A percentile compares a stretch with the other conserved stretches of the same genome.
Conservation (phyloP, 805 yeast genomes). For the Candida coquimbonensis region DNA sequence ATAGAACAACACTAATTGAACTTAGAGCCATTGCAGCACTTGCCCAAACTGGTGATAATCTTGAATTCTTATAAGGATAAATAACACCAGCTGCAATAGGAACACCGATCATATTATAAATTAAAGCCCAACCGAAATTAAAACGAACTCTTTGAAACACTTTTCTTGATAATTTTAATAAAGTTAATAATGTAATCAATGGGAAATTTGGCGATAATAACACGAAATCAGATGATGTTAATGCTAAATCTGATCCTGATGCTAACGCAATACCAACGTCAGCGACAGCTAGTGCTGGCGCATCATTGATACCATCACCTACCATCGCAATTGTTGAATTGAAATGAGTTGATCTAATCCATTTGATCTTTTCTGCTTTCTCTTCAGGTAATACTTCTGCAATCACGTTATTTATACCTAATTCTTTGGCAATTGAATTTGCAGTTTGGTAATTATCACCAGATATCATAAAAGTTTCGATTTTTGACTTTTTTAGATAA, state of each 20-base stretch:
- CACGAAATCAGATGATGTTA: conserved; percentile 69
- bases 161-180: conserved; percentile 43
- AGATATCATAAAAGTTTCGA: conserved; percentile 68
- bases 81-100: conserved; percentile 66
- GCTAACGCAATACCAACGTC: conserved; percentile 76
- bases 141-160: conserved; percentile 49
- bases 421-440: conserved; percentile 52
- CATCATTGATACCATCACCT: conserved; percentile 81
- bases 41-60: conserved; percentile 59
- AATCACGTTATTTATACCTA: conserved; percentile 55
- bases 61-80: conserved; percentile 46
- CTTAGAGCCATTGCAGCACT: conserved; percentile 61
- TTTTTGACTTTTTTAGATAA: conserved; percentile 31
- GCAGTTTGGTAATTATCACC: conserved; percentile 72
- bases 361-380: conserved; percentile 52
- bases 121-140: conserved; percentile 53
- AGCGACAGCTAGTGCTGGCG: conserved; percentile 70
- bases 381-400: conserved; percentile 72
- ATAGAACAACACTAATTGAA: conserved; percentile 49
- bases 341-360: conserved; percentile 40
- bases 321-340: conserved; percentile 52
- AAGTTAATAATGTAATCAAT: conserved; percentile 42
- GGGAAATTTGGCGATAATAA: conserved; percentile 49
- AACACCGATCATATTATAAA: conserved; percentile 49
- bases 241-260: conserved; percentile 69